Evolutionary conservation across 371 early-diverging fungal genomes (phyloP), one percentile per base, ranked within the genome.

Genomic region (Basidiobolus meristosporus): DNA sequence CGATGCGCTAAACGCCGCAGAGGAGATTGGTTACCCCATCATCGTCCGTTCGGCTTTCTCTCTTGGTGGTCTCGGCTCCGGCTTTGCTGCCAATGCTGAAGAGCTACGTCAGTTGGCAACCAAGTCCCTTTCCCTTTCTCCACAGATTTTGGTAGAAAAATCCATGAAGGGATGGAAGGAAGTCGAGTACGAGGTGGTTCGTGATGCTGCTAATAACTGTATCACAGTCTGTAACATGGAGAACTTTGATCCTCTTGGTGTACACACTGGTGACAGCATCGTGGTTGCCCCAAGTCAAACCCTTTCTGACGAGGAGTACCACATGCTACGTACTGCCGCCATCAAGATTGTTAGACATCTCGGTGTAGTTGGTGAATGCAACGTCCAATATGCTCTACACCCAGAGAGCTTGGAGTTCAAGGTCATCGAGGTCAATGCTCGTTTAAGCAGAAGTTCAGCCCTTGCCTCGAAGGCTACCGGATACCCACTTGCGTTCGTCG

Each of bases 91-190:
- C 36, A 68, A 82, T 48, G 75, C 66, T 28, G 61, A 60, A 7
- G 81, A 86, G 54, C 65, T 93, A 28, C 56, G 60, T 20, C 52
- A 67, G 9, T 63, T 93, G 22, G 70, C 77, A 21, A 73, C 76
- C 51, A 80, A 80, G 54, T 73, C 89, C 22, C 63, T 90, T 45
- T 59, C 84, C 7, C 59, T 77, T 37, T 66, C 77, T 11, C 86
- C 90, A 39, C 91, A 93, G 57, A 68, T 93, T 26, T 67, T 93
- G 41, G 80, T 93, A 31, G 91, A 93, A 49, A 61, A 70, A 46
- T 78, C 79, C n/a, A 89, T 93, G 90, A 86, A 85, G 60, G 95
- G 95, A 14, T 93, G 95, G 91, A 90, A 93, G 59, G 93, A 92
- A 58, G 71, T 93, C 41, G 95, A 93, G 57, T 93, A 93, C 54